A percentile compares a stretch with the other conserved stretches of the same genome.
Conservation (phyloP, 2,329 filamentous ascomycete species). For the Lecanoromycetidae sp. region DNA sequence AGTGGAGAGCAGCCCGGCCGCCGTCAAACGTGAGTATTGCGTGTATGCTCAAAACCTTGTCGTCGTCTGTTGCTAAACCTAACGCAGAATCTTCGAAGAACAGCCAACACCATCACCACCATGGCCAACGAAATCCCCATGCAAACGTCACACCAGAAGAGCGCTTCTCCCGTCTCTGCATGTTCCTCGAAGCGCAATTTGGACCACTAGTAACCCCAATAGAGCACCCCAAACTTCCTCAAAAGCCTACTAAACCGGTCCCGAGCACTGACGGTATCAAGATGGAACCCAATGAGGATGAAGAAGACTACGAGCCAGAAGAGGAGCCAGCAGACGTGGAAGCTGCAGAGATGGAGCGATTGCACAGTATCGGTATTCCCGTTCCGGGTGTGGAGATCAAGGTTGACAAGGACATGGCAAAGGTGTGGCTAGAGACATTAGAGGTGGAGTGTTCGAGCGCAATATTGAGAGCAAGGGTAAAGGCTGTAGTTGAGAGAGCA, state of each 20-base stretch:
- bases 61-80: constrained; percentile 20
- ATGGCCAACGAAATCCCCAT: constrained; percentile 55
- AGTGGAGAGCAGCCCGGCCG: constrained; percentile 86
- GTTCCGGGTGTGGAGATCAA: constrained; percentile 79
- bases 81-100: constrained; percentile 47
- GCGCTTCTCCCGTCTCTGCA: constrained; percentile 71
- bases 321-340: constrained; percentile 42
- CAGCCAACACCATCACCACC: constrained; percentile 29
- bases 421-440: constrained; percentile 82
- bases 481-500: constrained; percentile 78
- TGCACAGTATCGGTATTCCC: constrained; percentile 76
- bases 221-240: constrained; percentile 38
- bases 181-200: constrained; percentile 96
- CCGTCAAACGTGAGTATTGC: constrained; percentile 78
- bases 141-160: constrained; percentile 59
- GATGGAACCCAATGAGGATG: constrained; percentile 23
- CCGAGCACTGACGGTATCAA: constrained; percentile 23
- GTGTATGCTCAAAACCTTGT: neutral
- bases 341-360: constrained; percentile 57
- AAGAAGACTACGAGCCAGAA: constrained; percentile 30
- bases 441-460: constrained; percentile 77
- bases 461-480: constrained; percentile 69
- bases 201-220: constrained; percentile 76
- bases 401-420: constrained; percentile 77
- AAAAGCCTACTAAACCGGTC: constrained; percentile 12